Base-by-base conservation (phyloP, 2,329 filamentous ascomycete genomes). In the Verticillium isaacii region DNA sequence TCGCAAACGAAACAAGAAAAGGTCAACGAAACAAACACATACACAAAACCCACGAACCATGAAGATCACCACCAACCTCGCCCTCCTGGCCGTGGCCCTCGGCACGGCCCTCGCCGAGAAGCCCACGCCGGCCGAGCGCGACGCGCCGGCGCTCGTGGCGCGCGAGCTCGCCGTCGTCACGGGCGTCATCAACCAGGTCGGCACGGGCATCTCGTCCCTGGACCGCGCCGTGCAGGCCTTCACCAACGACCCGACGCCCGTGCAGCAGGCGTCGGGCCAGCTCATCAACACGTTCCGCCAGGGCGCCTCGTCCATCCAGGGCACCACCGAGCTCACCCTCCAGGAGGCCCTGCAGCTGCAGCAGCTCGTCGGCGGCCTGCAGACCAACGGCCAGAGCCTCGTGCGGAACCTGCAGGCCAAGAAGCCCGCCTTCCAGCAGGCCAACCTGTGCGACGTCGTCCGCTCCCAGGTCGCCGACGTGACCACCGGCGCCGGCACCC, bases 351-450 rank as follows among this genome's bases (percentile, higher is more conserved):
- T 67, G 32, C 45, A 37, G 45, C 66, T 68, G 0, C 62, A 67
- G 36, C 57, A 61, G 50, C 62, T 60, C 36, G 66, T 68, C 59
- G 29, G 61, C 19, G 54, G 61, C 32, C 68, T 74, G 12, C 69
- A 72, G 63, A 63, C 62, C 32, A 66, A 70, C 60, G 68, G 66
- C 12, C 64, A 68, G 66, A 45, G 57, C 55, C 69, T 74, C 1
- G 62, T 66, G 56, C 62, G 62, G 19, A 64, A 68, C 61, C 68
- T 74, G 62, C 65, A 69, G 59, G 52, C 61, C 56, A 68, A 69
- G 67, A 70, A 71, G 65, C n/a, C 62, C n/a, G 61, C 63, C 15
- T 61, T 74, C 56, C 59, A 73, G 61, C 66, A 71, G 61, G 70
- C 69, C 32, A 66, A 65, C 59, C 68, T 70, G 5, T 74, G 72